These are phyloP conservation scores for Coemansia guatemalensis DNA, from an alignment of 192 early-diverging fungal genomes.

Conservation along the genomic window DNA sequence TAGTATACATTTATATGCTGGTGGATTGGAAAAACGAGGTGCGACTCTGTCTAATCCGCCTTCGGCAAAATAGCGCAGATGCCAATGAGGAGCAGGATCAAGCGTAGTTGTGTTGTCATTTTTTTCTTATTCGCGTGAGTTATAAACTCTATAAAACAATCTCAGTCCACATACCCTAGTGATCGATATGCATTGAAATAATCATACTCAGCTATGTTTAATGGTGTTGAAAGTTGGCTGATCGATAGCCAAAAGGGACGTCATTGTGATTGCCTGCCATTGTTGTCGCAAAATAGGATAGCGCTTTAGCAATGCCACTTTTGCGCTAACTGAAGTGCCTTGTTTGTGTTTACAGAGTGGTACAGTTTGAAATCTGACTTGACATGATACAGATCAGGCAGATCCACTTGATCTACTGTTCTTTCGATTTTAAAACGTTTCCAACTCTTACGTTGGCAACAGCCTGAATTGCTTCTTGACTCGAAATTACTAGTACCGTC, in stretches of 20 bases:
- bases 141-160: too few relatives aligned
- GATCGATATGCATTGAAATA: too few relatives aligned
- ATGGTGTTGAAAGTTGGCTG: too few relatives aligned
- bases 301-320: too few relatives aligned
- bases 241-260: too few relatives aligned
- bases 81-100: not conserved
- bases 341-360: too few relatives aligned
- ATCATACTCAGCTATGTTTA: too few relatives aligned
- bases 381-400: not conserved
- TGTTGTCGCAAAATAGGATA: too few relatives aligned
- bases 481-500: not conserved
- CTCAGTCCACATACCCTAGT: too few relatives aligned
- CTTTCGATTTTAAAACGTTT: not conserved
- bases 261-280: too few relatives aligned
- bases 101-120: not conserved
- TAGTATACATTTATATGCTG: constrained; percentile 5
- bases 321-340: too few relatives aligned
- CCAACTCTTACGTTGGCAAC: not conserved
- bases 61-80: not conserved
- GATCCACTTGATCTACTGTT: not conserved
- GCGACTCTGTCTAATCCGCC: constrained; percentile 7
- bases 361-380: not conserved
- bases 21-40: constrained; percentile 12
- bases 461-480: not conserved
- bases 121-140: too few relatives aligned